Base-by-base conservation (phyloP, 83 land plant genomes). In the Isoetes engelmannii region DNA sequence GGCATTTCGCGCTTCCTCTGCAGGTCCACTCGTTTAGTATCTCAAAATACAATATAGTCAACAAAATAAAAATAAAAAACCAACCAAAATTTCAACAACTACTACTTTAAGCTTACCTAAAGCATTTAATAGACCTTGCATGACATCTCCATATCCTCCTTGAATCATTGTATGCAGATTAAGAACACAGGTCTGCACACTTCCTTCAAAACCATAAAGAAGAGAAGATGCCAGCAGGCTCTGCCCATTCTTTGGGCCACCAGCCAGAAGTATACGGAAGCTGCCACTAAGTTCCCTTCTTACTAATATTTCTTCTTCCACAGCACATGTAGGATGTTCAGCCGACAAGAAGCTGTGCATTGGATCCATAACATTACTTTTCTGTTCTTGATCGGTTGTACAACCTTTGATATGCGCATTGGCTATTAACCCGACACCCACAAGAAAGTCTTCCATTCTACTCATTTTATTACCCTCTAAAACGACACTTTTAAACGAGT, bases 141-240 rank as follows among this genome's bases (percentile, higher is more conserved):
- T 63, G 44, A 79, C 57, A 68, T 93, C 96, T 72, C 92, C 98
- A 76, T 65, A 78, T 44, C 98, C 98, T 75, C 83, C 96, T 71
- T 83, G 92, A 49, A 86, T 79, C 77, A 90, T 84, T 57, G 96
- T 88, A 12, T 96, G 85, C 65, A 93, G 68, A 77, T 79, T 86
- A 69, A 90, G 63, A 57, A 89, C 85, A 19, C 75, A 79, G 50
- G 86, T 79, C 72, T 93, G 85, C 46, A 79, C 67, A 69, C 82
- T 69, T 20, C 87, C 89, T 62, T 83, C 74, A 78, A 87, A 87
- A 20, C 86, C 88, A 72, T 80, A 81, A 6, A 93, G 73, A 69
- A 93, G 68, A 57, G 84, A 91, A 45, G 82, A 72, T 55, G 96
- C 98, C 55, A 93, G 69, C 68, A 92, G 83, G 20, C 78, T 78